Conservation (phyloP, 805 yeast species). For the Wickerhamomyces canadensis region DNA sequence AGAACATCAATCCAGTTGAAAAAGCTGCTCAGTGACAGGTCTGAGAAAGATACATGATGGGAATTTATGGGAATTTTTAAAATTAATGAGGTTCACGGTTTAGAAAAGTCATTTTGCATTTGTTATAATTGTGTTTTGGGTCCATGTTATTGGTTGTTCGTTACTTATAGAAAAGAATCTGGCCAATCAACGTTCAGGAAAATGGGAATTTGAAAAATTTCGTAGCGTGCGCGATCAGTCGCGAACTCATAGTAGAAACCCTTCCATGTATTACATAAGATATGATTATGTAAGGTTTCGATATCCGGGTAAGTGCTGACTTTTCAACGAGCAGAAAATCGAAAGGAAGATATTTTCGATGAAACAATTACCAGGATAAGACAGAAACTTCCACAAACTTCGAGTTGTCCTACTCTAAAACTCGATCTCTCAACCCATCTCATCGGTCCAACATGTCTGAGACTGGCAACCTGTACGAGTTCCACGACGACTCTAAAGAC, state of each 20-base stretch:
- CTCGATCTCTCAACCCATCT: not conserved
- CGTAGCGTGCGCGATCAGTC: no score
- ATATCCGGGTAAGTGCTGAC: no score
- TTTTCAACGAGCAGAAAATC: no score
- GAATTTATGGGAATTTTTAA: no score
- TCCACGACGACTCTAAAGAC: conserved; percentile 1
- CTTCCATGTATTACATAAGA: no score
- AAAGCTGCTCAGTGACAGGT: not conserved
- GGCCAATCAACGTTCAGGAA: conserved; percentile 3
- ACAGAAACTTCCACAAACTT: no score
- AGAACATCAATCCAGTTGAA: not conserved
- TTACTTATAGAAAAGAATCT: not conserved
- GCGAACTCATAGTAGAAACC: no score
- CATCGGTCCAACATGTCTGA: conserved; percentile 1
- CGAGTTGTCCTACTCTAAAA: no score
- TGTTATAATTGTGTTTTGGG: not conserved
- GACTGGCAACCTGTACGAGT: conserved; percentile 2
- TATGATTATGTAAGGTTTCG: no score
- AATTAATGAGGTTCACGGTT: not conserved
- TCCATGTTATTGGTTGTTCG: not conserved
- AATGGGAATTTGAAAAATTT: not conserved
- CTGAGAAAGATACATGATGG: no score
- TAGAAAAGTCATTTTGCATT: not conserved
- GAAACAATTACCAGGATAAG: no score
- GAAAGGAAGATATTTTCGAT: no score